Evolutionary conservation across 208 protist species (phyloP), one percentile per base, ranked within the genome.

Genomic region (Trypanosoma platydactyli): DNA sequence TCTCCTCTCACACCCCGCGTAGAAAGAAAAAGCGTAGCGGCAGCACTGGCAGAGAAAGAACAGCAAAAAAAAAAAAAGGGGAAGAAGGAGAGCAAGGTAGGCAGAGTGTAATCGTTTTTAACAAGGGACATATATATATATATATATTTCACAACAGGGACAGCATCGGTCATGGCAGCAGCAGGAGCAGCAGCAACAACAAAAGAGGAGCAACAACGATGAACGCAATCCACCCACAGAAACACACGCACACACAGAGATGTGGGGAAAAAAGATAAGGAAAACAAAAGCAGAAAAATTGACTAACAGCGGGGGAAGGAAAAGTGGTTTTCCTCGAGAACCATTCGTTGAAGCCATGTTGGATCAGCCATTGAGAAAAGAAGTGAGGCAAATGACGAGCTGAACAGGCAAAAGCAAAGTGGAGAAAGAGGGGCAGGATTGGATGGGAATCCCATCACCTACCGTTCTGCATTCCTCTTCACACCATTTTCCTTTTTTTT

Each of bases 241-340:
- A n/a, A n/a, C n/a, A n/a, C n/a, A n/a, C n/a, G n/a, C n/a, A n/a
- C 48, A 63, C 51, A 33, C 13, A 56, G 56, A 65, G 61, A 50
- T 9, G 18, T 24, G 46, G 13, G 46, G n/a, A 42, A 22, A 57
- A 25, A 59, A 68, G 64, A 22, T 42, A 68, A 15, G 7, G 3
- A 62, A 4, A 62, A 57, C 6, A 33, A 62, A 45, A 48, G 27
- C 50, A 53, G 42, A 51, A 49, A 64, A 59, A 45, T 27, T 27
- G 18, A 60, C 5, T 13, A 30, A 13, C 27, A 6, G 9, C 5
- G 22, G 29, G 7, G 29, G 9, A 25, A 24, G 0, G 27, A 18
- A 42, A n/a, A 48, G 22, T 29, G 22, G 9, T 41, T 13, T 12
- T 13, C 16, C 24, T n/a, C n/a, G n/a, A n/a, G n/a, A n/a, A n/a